Base-by-base conservation (phyloP, 2,329 filamentous ascomycete genomes). In the Penicillium fuscoglaucum region DNA sequence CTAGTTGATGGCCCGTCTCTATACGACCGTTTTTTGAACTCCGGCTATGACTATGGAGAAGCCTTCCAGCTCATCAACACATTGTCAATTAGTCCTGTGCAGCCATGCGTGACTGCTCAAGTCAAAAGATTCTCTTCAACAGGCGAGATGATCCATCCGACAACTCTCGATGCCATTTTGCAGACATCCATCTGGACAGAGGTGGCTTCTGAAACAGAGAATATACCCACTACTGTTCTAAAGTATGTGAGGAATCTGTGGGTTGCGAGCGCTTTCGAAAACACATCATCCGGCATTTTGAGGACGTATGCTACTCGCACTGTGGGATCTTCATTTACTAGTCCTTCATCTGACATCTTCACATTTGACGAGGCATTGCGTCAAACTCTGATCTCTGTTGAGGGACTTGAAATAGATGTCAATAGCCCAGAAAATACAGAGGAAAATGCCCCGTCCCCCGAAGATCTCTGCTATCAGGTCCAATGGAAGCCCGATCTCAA, bases 401-500 rank as follows among this genome's bases (percentile, higher is more conserved):
- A 51, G 24, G 48, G 48, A 31, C 17, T 51, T n/a, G 48, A 33
- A 29, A 24, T 10, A 19, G 37, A 29, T 21, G 24, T 51, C 12
- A 37, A 29, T 15, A 26, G 12, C 12, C 6, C 31, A 33, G 19
- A n/a, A 39, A 7, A 3, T 6, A 41, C 35, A 19, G 24, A 13
- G 17, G 21, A 41, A 40, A 40, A 4, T 6, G 10, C n/a, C 6
- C 9, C 33, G 6, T 13, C 10, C 10, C n/a, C 48, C 6, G 47
- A 39, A 31, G 26, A 41, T 17, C 19, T 53, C 29, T 53, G 33
- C 33, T 12, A 59, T 24, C 26, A 41, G 19, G 6, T 59, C 5
- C 45, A 57, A n/a, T 62, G 58, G 58, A 59, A 62, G 28, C 58
- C 61, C 2, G 61, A 62, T 3, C 33, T 44, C n/a, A 37, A 26